Conservation (phyloP, 2,329 filamentous ascomycete genomes). For the Nigrospora oryzae region DNA sequence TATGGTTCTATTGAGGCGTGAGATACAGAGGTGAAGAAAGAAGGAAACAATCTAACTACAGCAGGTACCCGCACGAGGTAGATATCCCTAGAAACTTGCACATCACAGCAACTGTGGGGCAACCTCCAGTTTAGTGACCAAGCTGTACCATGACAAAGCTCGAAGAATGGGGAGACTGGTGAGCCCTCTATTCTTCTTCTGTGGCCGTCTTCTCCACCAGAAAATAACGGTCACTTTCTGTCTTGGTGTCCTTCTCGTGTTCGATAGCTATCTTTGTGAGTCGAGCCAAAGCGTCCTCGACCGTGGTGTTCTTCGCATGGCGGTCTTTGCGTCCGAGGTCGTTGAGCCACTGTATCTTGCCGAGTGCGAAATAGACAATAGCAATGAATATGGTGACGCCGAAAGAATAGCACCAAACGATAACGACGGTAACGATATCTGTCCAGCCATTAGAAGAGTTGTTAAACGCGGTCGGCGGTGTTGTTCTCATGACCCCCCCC, state of each 20-base stretch:
- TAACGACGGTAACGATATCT: constrained; percentile 46
- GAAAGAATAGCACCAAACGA: constrained; percentile 44
- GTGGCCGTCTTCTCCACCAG: constrained; percentile 18
- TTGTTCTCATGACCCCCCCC: constrained; percentile 30
- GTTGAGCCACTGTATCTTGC: constrained; percentile 48
- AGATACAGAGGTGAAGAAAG: too few relatives aligned
- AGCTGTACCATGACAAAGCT: too few relatives aligned
- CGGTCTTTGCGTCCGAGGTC: constrained; percentile 57
- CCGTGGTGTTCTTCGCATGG: constrained; percentile 50
- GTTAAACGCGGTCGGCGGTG: constrained; percentile 19
- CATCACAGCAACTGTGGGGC: too few relatives aligned
- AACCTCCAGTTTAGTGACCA: too few relatives aligned
- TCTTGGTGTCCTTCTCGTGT: constrained; percentile 15
- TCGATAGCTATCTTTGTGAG: constrained; percentile 50
- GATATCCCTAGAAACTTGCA: too few relatives aligned
- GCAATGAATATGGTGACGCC: constrained; percentile 41
- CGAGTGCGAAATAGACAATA: constrained; percentile 55
- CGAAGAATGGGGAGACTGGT: too few relatives aligned
- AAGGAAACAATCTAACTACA: too few relatives aligned
- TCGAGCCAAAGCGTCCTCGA: constrained; percentile 59
- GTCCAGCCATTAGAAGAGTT: constrained; percentile 38
- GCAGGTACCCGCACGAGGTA: too few relatives aligned
- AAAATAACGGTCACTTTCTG: constrained; percentile 15
- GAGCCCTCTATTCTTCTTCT: constrained; percentile 12
- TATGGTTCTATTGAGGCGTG: too few relatives aligned